Base-by-base conservation (phyloP, 2,329 filamentous ascomycete species). In the Daldinia sp. region DNA sequence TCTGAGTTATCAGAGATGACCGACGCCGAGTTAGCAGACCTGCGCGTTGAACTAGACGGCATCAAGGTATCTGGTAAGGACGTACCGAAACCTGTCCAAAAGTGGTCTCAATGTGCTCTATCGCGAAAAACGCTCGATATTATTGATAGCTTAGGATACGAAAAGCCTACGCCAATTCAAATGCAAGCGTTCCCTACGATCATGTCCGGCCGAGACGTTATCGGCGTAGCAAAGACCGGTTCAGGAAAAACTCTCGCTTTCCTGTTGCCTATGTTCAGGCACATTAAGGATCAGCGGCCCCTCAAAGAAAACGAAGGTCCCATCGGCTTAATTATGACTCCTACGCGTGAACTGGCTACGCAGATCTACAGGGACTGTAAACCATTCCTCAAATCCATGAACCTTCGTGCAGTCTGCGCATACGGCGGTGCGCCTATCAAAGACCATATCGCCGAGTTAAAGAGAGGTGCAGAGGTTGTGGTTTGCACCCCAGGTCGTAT, bases 191-290 rank as follows among this genome's bases (percentile, higher is more conserved):
- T 98, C 67, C 96, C 96, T 1, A 91, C 94, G 9, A 93, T 98
- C 75, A 98, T 98, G 93, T 97, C 94, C 30, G 96, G 96, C 9
- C 89, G 94, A 73, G 96, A 99, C 82, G 92, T 98, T 41, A 93
- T 99, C 71, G 96, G 94, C 72, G 94, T 99, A 60, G 96, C 96
- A 18, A 98, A 98, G 83, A 99, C 96, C 28, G 96, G 96, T 4
- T 98, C 96, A 28, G 96, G 96, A 78, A 99, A 99, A 83, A 99
- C 96, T 0, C 90, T 98, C 75, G 96, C 96, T 5, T 99, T 98
- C 78, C 82, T 97, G 33, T 87, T 99, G 50, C 96, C 96, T 41
- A 98, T 98, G 93, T 98, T 99, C 79, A 90, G 96, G 63, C 96
- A 99, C 79, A 97, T 98, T 82, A 96, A 95, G 80, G 96, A 98